A percentile compares a stretch with the other conserved stretches of the same genome.
These are phyloP conservation scores for Dendrocalamus sinicus DNA, from an alignment of 176 grass and related monocot species.

Conservation along the genomic window DNA sequence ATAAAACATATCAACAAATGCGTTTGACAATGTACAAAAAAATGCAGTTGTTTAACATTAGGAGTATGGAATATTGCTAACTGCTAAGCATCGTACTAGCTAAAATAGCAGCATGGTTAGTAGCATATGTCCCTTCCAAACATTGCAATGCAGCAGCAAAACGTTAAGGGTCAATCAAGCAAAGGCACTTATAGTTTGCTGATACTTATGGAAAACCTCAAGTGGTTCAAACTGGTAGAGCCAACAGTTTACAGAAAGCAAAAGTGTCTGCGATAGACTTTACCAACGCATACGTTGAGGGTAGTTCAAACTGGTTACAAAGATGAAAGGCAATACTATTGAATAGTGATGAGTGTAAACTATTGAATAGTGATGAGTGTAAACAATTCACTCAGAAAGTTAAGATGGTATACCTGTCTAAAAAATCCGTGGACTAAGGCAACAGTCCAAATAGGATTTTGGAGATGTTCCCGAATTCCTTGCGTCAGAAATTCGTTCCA, in stretches of 20 bases:
- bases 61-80: neutral
- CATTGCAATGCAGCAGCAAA: neutral
- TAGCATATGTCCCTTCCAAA: neutral
- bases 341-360: no score
- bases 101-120: neutral
- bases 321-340: no score
- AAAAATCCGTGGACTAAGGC: slow-evolving; percentile 63
- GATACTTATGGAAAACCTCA: no score
- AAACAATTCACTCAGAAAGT: neutral
- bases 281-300: no score
- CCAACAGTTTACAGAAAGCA: no score
- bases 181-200: no score
- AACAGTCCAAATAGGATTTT: slow-evolving; percentile 62
- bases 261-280: no score
- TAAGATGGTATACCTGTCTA: slow-evolving; percentile 41
- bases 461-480: slow-evolving; percentile 45
- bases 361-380: no score
- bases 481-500: slow-evolving; percentile 66
- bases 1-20: neutral
- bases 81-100: neutral
- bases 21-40: neutral
- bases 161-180: no score
- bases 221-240: no score
- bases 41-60: neutral
- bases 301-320: no score